Base-by-base conservation (phyloP, 257 asterid species). In the Plantago elongata region DNA sequence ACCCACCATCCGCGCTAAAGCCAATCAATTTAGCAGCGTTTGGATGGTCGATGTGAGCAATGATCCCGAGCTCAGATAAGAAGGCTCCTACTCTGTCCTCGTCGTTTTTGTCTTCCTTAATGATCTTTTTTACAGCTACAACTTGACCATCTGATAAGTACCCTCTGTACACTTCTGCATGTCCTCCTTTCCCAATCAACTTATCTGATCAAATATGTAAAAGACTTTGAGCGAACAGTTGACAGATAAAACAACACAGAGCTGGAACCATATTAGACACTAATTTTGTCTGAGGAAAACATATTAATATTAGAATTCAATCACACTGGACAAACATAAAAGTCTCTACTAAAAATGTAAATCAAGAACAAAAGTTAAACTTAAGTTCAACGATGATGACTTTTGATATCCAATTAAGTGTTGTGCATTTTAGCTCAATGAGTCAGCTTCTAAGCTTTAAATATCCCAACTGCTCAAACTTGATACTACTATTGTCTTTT, bases 171-270 rank as follows among this genome's bases (percentile, higher is more conserved):
- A 93, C 99, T 75, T 82, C 86, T 38, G 99, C 97, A 66, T 89
- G 96, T 8, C 99, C 99, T 7, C 97, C 99, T 87, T 89, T 83
- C 56, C 99, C 99, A 43, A 93, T 76, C 77, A 91, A 55, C 67
- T 84, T 84, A 66, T 84, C 98, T 89, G 50, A 40, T 54, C 58
- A 60, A 40, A 47, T 16, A 42, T 64, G 50, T 45, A 22, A 47
- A 22, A 34, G 0, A 34, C 40, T 34, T 27, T 61, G 22, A 61
- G 44, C 54, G 50, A 48, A 66, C 57, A 75, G 42, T 52, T 45
- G 50, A 38, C 67, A 61, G 18, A 34, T 34, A 34, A 34, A 34
- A 34, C 40, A 34, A 34, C 4, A 7, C 40, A 34, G 40, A 34
- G 40, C 40, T 34, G 40, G 40, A 4, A 34, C 5, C 40, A 34